Evolutionary conservation across 805 yeast genomes (phyloP).

Genomic region (Nakazawaea populi): DNA sequence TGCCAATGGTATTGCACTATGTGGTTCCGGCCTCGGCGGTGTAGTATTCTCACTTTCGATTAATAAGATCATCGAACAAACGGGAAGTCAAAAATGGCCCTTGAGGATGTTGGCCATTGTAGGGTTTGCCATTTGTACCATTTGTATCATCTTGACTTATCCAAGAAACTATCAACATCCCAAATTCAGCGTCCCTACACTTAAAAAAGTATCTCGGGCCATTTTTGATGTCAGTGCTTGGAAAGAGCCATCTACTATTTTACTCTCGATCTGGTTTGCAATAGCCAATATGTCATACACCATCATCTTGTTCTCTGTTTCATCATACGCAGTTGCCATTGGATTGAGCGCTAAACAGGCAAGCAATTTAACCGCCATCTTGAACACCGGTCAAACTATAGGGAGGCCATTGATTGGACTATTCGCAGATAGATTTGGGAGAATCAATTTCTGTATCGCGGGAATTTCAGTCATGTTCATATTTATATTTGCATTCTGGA

Average conservation of each 20-base stretch:
- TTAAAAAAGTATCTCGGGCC: conserved; percentile 21
- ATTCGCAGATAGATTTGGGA: conserved; percentile 38
- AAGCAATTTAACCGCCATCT: conserved; percentile 36
- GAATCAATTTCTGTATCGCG: conserved; percentile 35
- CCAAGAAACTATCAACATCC: conserved; percentile 35
- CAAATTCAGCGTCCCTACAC: conserved; percentile 10
- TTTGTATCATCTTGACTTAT: conserved; percentile 36
- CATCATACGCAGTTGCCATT: conserved; percentile 39
- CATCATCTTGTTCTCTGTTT: conserved; percentile 38
- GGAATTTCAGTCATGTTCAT: conserved; percentile 28
- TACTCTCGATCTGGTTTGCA: conserved; percentile 31
- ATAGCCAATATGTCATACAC: conserved; percentile 33
- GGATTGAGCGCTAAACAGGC: conserved; percentile 42
- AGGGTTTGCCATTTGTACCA: conserved; percentile 28
- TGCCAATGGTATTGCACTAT: conserved; percentile 31
- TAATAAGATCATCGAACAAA: conserved; percentile 29
- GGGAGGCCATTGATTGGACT: conserved; percentile 47
- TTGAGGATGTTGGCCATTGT: conserved; percentile 32
- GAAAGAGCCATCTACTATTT: conserved; percentile 23
- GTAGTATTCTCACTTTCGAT: conserved; percentile 27
- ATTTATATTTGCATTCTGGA: conserved; percentile 41
- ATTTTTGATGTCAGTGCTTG: conserved; percentile 29
- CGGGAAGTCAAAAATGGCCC: conserved; percentile 35
- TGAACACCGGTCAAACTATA: conserved; percentile 41
- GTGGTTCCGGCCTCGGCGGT: conserved; percentile 41